A percentile compares a stretch with the other conserved stretches of the same genome.
phyloP scores from a whole-genome alignment of 805 yeast species.

The Lachancea cidri region DNA sequence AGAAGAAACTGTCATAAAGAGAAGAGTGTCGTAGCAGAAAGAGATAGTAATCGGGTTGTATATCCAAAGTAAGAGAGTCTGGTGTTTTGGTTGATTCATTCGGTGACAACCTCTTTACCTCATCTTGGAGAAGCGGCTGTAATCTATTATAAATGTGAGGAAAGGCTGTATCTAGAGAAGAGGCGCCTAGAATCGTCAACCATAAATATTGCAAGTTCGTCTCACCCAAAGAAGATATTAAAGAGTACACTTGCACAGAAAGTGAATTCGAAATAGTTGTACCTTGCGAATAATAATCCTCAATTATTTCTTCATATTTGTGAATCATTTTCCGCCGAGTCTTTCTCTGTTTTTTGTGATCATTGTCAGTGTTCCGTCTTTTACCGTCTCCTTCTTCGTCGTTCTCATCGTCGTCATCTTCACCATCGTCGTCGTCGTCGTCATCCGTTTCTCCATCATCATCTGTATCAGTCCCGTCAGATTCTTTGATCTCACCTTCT shows the following conservation, averaged over 20 bases:
- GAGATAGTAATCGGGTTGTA: constrained; percentile 81
- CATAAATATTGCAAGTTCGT: constrained; percentile 65
- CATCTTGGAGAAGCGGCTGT: constrained; percentile 73
- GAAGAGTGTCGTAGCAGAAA: constrained; percentile 91
- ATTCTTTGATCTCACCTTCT: constrained; percentile 34
- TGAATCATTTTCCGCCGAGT: constrained; percentile 40
- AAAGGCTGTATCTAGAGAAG: constrained; percentile 67
- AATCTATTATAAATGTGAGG: constrained; percentile 70
- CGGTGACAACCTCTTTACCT: constrained; percentile 65
- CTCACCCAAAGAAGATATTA: constrained; percentile 78
- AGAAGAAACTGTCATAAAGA: constrained; percentile 81
- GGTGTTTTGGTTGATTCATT: constrained; percentile 35
- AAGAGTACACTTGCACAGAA: constrained; percentile 73
- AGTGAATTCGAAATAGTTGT: constrained; percentile 69
- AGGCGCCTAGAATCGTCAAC: constrained; percentile 85
- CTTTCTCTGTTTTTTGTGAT: constrained; percentile 30
- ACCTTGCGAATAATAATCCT: constrained; percentile 80
- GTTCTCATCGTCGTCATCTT: constrained; percentile 31
- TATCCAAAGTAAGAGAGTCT: constrained; percentile 44
- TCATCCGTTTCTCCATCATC: constrained; percentile 32
- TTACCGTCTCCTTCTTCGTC: constrained; percentile 17
- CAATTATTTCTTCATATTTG: constrained; percentile 51
- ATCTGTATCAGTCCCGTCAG: constrained; percentile 32
- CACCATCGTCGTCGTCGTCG: constrained; percentile 28
- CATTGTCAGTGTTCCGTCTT: constrained; percentile 22